Evolutionary conservation across 768 basidiomycete genomes (phyloP), one percentile per base, ranked within the genome.

Genomic region (Boletus sensibilis): DNA sequence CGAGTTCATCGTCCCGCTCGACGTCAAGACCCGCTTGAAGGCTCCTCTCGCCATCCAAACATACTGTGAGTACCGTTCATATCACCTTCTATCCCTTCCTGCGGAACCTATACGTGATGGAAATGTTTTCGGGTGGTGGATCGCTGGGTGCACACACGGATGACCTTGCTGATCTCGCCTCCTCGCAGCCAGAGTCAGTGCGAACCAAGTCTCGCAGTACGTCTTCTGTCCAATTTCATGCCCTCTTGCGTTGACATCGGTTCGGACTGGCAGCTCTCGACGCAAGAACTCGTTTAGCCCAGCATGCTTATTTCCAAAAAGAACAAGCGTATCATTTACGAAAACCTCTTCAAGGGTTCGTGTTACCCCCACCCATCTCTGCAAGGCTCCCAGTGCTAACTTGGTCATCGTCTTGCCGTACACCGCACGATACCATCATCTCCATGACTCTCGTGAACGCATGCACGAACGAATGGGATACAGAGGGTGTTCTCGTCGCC

Each of bases 281-380:
- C 67, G 59, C 60, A 57, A 57, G 47, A 55, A 52, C 57, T 60
- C 58, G 46, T 55, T 56, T 64, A 59, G 69, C 73, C 72, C 75
- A 90, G 74, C 78, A 99, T 99, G 96, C 88, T 99, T 68, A 98
- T 99, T 75, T 81, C 92, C 71, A 99, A 99, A 83, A 72, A 88
- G 76, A 92, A 98, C 84, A 84, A 88, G 79, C 91, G 92, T 71
- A 75, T 83, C 74, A 98, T 99, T 83, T 99, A 97, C 82, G 95
- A 99, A 80, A 90, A 90, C 82, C 94, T 99, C 83, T 99, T 99
- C 92, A 97, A 97, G 80, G 94, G 94, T 94, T 64, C 63, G 87
- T 34, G n/a, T 38, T 33, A 1, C 18, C 31, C 5, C 27, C 3
- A 12, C n/a, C 43, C 12, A 37, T 56, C 14, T 39, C 10, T 8